phyloP scores from a whole-genome alignment of 768 basidiomycete genomes.

The Phallus indusiatus region DNA sequence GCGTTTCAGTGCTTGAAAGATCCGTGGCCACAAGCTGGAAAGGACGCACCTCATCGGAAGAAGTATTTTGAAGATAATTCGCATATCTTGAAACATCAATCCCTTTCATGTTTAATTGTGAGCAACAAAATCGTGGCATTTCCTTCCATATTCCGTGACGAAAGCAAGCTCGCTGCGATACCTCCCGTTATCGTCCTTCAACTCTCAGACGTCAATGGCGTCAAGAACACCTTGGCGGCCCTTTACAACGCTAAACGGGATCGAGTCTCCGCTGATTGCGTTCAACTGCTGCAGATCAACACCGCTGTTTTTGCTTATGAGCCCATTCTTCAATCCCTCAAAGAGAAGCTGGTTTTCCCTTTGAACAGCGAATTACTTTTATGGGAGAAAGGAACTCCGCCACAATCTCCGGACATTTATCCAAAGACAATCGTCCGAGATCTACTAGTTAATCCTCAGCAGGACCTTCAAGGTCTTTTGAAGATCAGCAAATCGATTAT shows the following conservation, averaged over 20 bases:
- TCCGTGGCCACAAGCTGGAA: slow-evolving; percentile 16
- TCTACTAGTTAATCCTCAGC: slow-evolving; percentile 22
- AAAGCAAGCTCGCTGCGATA: slow-evolving; percentile 36
- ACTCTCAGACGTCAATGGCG: slow-evolving; percentile 33
- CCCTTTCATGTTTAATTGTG: slow-evolving; percentile 41
- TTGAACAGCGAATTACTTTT: slow-evolving; percentile 42
- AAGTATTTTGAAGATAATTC: slow-evolving; percentile 28
- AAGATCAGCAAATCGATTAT: slow-evolving; percentile 27
- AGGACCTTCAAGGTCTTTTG: slow-evolving; percentile 34
- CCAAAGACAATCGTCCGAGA: slow-evolving; percentile 19
- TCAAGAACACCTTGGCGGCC: slow-evolving; percentile 27
- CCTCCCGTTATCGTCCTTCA: slow-evolving; percentile 46
- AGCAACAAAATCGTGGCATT: slow-evolving; percentile 43
- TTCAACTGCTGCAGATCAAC: slow-evolving; percentile 48
- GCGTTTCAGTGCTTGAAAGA: slow-evolving; percentile 27
- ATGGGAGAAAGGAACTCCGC: slow-evolving; percentile 31
- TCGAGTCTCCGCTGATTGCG: too few relatives aligned
- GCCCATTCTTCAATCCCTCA: slow-evolving; percentile 49
- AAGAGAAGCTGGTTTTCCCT: slow-evolving; percentile 35
- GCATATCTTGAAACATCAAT: slow-evolving; percentile 43
- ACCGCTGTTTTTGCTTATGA: slow-evolving; percentile 55
- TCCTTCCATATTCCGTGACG: slow-evolving; percentile 44
- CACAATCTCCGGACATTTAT: slow-evolving; percentile 9
- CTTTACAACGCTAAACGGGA: slow-evolving; percentile 28
- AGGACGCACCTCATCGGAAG: slow-evolving; percentile 27